Evolutionary conservation across 352 stramenopile genomes (phyloP).

Genomic region (Globisporangium ultimum): DNA sequence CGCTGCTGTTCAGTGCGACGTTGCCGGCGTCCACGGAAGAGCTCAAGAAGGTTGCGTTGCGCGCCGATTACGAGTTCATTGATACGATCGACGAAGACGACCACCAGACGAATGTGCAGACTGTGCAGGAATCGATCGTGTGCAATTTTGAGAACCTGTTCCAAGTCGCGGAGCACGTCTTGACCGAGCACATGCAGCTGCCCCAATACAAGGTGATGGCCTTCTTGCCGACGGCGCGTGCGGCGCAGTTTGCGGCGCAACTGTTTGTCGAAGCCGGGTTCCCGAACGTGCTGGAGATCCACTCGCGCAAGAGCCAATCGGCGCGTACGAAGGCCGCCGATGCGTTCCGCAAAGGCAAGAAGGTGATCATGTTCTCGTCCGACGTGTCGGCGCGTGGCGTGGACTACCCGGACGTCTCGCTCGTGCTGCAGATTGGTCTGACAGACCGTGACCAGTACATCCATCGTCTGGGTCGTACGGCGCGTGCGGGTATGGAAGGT

Average conservation of each 20-base stretch:
- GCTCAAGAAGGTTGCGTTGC: constrained; percentile 88
- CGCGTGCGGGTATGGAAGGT: constrained; percentile 83
- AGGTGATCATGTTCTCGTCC: constrained; percentile 92
- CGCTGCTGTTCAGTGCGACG: constrained; percentile 96
- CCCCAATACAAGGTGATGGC: constrained; percentile 94
- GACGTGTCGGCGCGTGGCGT: constrained; percentile 94
- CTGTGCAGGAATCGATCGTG: constrained; percentile 84
- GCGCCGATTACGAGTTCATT: constrained; percentile 86
- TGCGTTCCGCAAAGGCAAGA: constrained; percentile 85
- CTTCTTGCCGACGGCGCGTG: constrained; percentile 91
- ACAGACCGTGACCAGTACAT: constrained; percentile 94
- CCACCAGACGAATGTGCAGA: constrained; percentile 87
- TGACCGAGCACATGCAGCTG: constrained; percentile 73
- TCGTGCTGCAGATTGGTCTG: constrained; percentile 82
- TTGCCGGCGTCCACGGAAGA: constrained; percentile 82
- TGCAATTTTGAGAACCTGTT: constrained; percentile 71
- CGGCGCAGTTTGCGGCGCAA: constrained; percentile 87
- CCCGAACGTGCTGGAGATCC: constrained; percentile 90
- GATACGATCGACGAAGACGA: constrained; percentile 92
- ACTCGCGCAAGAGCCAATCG: constrained; percentile 94
- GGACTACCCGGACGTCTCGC: constrained; percentile 94
- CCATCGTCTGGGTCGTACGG: constrained; percentile 94
- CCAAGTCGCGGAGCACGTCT: constrained; percentile 53
- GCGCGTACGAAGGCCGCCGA: constrained; percentile 85
- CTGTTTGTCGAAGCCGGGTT: constrained; percentile 82